Conservation (phyloP, 2,329 filamentous ascomycete genomes). For the Madurella fahalii region DNA sequence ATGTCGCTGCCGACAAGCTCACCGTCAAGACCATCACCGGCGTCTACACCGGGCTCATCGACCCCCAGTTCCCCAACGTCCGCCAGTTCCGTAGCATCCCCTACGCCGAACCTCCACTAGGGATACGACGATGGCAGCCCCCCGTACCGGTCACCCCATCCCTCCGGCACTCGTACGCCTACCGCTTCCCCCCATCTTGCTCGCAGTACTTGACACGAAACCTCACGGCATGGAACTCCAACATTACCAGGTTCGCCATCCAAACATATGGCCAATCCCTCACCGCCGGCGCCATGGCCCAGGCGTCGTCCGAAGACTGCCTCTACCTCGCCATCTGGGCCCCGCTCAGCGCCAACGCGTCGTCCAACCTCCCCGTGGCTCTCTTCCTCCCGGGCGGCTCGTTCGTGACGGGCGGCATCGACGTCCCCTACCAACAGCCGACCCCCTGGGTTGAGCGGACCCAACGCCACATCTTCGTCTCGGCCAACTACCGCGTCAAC, state of each 20-base stretch:
- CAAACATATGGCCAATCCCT: slow-evolving; percentile 31
- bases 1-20: slow-evolving; percentile 1
- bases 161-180: slow-evolving; percentile 14
- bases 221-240: slow-evolving; percentile 28
- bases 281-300: slow-evolving; percentile 24
- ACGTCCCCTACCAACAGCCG: slow-evolving; percentile 44
- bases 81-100: slow-evolving; percentile 37
- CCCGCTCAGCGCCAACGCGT: slow-evolving; percentile 18
- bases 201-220: slow-evolving; percentile 26
- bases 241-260: slow-evolving; percentile 31
- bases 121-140: slow-evolving; percentile 22
- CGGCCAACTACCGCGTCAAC: slow-evolving; percentile 38
- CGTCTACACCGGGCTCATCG: slow-evolving; percentile 32
- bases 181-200: slow-evolving; percentile 26
- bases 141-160: slow-evolving; percentile 21
- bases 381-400: slow-evolving; percentile 47
- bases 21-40: slow-evolving; percentile 30
- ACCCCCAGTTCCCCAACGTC: slow-evolving; percentile 31
- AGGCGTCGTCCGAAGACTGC: slow-evolving; percentile 37
- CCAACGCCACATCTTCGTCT: slow-evolving; percentile 38
- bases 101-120: slow-evolving; percentile 35
- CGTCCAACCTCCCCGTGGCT: slow-evolving; percentile 36
- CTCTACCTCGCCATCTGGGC: slow-evolving; percentile 44
- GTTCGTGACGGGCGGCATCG: slow-evolving; percentile 40
- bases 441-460: slow-evolving; percentile 39